phyloP scores from a whole-genome alignment of 2,329 filamentous ascomycete genomes.

The Scedosporium dehoogii region DNA sequence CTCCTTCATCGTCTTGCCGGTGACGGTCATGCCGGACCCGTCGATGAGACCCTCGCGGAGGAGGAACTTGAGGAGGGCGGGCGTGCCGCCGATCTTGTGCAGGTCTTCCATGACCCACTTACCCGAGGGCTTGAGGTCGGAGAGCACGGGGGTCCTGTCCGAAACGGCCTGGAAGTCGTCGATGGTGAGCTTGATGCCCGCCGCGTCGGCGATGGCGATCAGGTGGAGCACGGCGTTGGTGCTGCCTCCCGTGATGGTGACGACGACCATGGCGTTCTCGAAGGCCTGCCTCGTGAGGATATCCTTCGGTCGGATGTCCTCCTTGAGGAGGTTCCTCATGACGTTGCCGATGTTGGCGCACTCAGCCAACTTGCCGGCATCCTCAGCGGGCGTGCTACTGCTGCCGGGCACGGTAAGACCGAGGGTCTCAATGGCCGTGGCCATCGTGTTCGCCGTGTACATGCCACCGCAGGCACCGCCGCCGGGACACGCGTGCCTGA shows the following conservation, averaged over 20 bases:
- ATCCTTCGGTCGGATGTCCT: constrained; percentile 68
- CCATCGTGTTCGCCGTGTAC: constrained; percentile 84
- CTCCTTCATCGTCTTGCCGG: constrained; percentile 79
- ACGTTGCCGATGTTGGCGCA: constrained; percentile 63
- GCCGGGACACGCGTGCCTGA: constrained; percentile 68
- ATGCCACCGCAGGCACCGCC: constrained; percentile 61
- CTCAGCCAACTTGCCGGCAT: constrained; percentile 60
- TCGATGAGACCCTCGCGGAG: constrained; percentile 75
- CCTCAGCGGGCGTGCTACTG: constrained; percentile 69
- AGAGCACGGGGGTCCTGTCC: constrained; percentile 68
- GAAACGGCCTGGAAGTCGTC: constrained; percentile 81
- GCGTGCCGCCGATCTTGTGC: constrained; percentile 80
- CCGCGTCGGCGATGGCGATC: constrained; percentile 73
- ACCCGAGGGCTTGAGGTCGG: constrained; percentile 75
- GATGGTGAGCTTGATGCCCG: constrained; percentile 71
- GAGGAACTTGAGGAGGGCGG: constrained; percentile 78
- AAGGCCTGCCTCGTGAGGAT: constrained; percentile 74
- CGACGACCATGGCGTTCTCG: constrained; percentile 75
- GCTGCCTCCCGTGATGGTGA: constrained; percentile 74
- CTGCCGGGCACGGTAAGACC: constrained; percentile 74
- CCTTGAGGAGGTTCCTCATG: constrained; percentile 63
- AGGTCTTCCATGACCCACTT: constrained; percentile 80
- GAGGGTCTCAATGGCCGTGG: constrained; percentile 73
- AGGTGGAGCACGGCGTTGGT: constrained; percentile 81
- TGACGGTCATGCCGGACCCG: constrained; percentile 72